phyloP scores from a whole-genome alignment of 805 yeast genomes.

The Saturnispora zaruensis region DNA sequence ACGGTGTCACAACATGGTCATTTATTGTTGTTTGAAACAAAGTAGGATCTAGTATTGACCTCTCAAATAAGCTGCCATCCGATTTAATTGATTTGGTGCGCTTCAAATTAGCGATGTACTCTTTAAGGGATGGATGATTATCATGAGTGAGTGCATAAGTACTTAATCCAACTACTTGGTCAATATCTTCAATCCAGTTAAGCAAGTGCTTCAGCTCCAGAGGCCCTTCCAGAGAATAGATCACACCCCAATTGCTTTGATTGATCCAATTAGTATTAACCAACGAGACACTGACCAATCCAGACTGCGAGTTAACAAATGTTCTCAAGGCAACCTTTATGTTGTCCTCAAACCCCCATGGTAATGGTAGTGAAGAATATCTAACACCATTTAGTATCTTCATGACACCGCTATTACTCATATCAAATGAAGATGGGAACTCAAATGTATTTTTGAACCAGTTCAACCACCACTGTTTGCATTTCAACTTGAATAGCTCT shows the following conservation, averaged over 20 bases:
- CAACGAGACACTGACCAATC: conserved; percentile 18
- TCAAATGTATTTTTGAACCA: conserved; percentile 29
- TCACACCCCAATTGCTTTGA: conserved; percentile 26
- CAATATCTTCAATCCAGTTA: conserved; percentile 22
- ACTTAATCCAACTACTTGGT: conserved; percentile 21
- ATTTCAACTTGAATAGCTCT: background rate
- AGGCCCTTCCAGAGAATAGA: conserved; percentile 16
- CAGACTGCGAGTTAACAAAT: conserved; percentile 9
- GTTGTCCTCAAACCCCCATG: conserved; percentile 26
- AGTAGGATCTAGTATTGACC: conserved; percentile 24
- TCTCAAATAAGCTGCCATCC: conserved; percentile 21
- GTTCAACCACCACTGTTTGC: conserved; percentile 29
- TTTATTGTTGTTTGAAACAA: conserved; percentile 24
- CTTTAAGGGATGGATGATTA: conserved; percentile 22
- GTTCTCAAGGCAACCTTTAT: conserved; percentile 16
- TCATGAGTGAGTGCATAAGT: conserved; percentile 20
- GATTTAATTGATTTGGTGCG: conserved; percentile 15
- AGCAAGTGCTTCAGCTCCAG: background rate
- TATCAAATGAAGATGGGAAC: conserved; percentile 18
- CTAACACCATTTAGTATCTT: conserved; percentile 25
- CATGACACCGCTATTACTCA: conserved; percentile 29
- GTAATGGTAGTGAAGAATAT: conserved; percentile 24
- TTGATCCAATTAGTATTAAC: conserved; percentile 27
- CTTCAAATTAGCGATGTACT: conserved; percentile 16
- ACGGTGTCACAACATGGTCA: conserved; percentile 13